Evolutionary conservation across 305 asterid genomes (phyloP).

Genomic region (Solanum chacoense): DNA sequence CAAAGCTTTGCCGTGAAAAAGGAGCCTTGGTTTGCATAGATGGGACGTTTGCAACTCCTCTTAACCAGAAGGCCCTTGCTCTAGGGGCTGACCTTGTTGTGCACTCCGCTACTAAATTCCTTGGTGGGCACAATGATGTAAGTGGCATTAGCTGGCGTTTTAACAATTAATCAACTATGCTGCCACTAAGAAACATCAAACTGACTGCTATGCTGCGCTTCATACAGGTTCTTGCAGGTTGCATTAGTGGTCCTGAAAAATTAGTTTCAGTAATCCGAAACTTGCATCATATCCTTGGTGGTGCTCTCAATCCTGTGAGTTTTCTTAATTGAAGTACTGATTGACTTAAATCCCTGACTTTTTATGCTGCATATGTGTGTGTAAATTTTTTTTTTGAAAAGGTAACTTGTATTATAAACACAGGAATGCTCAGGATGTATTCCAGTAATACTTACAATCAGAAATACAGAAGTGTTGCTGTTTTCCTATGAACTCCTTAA

Average conservation of each 20-base stretch:
- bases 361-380: background rate
- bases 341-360: background rate
- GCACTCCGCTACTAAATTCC: slow-evolving; percentile 90
- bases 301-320: slow-evolving; percentile 92
- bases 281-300: slow-evolving; percentile 92
- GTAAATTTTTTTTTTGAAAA: too few species aligned
- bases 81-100: slow-evolving; percentile 90
- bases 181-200: background rate
- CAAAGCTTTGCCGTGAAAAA: slow-evolving; percentile 84
- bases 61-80: slow-evolving; percentile 92
- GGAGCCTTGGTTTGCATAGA: slow-evolving; percentile 88
- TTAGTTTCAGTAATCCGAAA: slow-evolving; percentile 57
- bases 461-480: too few species aligned
- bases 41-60: slow-evolving; percentile 95
- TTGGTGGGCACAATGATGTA: slow-evolving; percentile 98
- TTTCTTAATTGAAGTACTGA: background rate
- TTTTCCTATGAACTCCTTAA: too few species aligned
- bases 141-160: slow-evolving; percentile 6
- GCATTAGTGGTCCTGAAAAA: slow-evolving; percentile 82
- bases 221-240: slow-evolving; percentile 79
- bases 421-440: too few species aligned
- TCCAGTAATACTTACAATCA: too few species aligned
- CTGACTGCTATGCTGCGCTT: background rate
- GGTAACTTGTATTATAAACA: too few species aligned
- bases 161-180: background rate